Evolutionary conservation across 208 protist genomes (phyloP), one percentile per base, ranked within the genome.

Genomic region (Trypanosoma scelopori): DNA sequence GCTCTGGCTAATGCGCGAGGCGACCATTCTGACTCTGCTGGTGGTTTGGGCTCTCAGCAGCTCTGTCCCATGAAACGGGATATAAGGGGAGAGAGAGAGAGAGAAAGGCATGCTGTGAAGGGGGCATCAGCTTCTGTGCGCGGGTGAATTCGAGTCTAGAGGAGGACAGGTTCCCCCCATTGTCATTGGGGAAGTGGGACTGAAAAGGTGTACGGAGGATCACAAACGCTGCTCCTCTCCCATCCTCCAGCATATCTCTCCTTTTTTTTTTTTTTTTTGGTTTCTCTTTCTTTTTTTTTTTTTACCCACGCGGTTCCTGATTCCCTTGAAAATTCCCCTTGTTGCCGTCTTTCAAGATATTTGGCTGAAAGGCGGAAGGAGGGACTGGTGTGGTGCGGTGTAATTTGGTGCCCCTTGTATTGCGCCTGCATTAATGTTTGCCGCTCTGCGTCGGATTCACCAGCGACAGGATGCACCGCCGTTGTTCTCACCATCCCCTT

Each of bases 401-500:
- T 50, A 28, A 47, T 52, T 39, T 47, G 35, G 23, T 73, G 32
- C 47, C 15, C 25, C 39, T 60, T 23, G 30, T n/a, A n/a, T 41
- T 56, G 16, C 23, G 20, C 5, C 20, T 35, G 9, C 25, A 23
- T 20, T 15, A 1, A 84, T 84, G 78, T 80, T 84, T 42, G 55
- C 50, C 22, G 35, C 60, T 28, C 72, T 85, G 41, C 75, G 79
- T 35, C 30, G 60, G 16, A 72, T 85, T 55, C 45, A 71, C 37
- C 30, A 63, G 18, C 49, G 23, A 11, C 52, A 47, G 25, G 51
- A 37, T 42, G 50, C 50, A 50, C 37, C 50, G n/a, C n/a, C n/a
- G n/a, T n/a, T n/a, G 13, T 30, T 25, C 11, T 64, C 58, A 32
- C 16, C 42, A 42, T 53, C 46, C 13, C 13, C 32, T 3, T 37